Base-by-base conservation (phyloP, 306 rosid genomes). In the Castanea sativa region DNA sequence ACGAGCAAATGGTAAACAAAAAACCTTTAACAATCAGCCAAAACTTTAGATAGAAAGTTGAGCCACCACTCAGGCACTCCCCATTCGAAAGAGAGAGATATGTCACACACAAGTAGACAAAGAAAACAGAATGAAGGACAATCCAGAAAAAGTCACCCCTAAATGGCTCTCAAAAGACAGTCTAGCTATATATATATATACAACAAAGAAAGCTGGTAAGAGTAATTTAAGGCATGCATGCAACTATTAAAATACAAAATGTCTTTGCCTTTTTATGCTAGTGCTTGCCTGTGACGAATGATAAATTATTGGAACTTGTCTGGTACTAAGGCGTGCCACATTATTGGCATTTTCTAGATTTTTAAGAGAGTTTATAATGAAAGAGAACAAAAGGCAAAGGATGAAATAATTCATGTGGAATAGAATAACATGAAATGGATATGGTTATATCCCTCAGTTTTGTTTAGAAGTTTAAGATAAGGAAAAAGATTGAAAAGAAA, bases 21-120 rank as follows among this genome's bases (percentile, higher is more conserved):
- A 60, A 30, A 82, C 57, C 61, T 79, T 85, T 77, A 75, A 76
- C 88, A 58, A 91, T 65, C 80, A 65, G 77, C 87, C 89, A 85
- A 78, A 64, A 80, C 82, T 82, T 33, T 51, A 29, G 78, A 73
- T 52, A 71, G 61, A 16, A 41, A 59, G 67, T 49, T 49, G 53
- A 49, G 14, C 16, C 53, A 49, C 53, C 53, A 11, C 53, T 49
- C 16, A 10, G 53, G 53, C 53, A 15, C 81, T 82, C 33, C 71
- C 78, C 51, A 82, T 71, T 71, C 15, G 53, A 49, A 7, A 74
- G 85, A 87, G 83, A 84, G 82, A 60, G 87, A 85, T 75, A 68
- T 84, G 90, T 84, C 93, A 86, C 86, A 52, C 87, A 85, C 70
- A 89, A 74, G 73, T 67, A 59, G 97, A 91, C 91, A 91, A 82